Evolutionary conservation across 768 basidiomycete species (phyloP), one percentile per base, ranked within the genome.

Genomic region (Amanita polypyramis): DNA sequence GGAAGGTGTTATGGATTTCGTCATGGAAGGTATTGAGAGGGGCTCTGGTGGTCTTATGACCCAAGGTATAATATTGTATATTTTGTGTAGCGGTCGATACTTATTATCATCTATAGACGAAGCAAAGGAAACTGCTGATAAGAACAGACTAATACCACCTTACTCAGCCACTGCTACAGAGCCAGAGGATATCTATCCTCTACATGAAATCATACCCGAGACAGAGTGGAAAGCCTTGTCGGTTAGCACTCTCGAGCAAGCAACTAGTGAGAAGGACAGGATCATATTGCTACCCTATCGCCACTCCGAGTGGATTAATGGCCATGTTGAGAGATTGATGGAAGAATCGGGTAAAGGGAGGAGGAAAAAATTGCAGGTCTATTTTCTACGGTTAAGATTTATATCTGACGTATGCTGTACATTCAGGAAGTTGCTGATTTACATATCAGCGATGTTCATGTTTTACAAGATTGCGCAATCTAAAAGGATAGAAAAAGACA

Each of bases 21-120:
- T 99, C 52, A 86, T 90, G 73, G 79, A 85, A 27, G 76, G 81
- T 39, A 94, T 99, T 53, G 78, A 83, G 47, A 79, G 75, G 54
- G 82, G 77, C 35, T 84, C 85, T 0, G 73, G 69, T 42, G 75
- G 76, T 17, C 66, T 92, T 34, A 80, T 87, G 54, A 81, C 82
- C 1, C 65, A 69, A 56, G 85, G 91, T 88, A 51, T 41, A 76
- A 63, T 30, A 49, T 29, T 32, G 17, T 11, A 42, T 14, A 41
- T 19, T 40, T 5, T 11, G 5, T 29, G 23, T n/a, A 40, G 20
- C 20, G 21, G 34, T 32, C 27, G 10, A 32, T 23, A 48, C 38
- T 46, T 39, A 55, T 20, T 32, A 37, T 39, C 40, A 14, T 47
- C 33, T 25, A 33, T 56, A 86, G 88, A 84, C 59, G 77, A 82